Conservation (phyloP, 2,329 filamentous ascomycete genomes). For the Aplosporella prunicola region DNA sequence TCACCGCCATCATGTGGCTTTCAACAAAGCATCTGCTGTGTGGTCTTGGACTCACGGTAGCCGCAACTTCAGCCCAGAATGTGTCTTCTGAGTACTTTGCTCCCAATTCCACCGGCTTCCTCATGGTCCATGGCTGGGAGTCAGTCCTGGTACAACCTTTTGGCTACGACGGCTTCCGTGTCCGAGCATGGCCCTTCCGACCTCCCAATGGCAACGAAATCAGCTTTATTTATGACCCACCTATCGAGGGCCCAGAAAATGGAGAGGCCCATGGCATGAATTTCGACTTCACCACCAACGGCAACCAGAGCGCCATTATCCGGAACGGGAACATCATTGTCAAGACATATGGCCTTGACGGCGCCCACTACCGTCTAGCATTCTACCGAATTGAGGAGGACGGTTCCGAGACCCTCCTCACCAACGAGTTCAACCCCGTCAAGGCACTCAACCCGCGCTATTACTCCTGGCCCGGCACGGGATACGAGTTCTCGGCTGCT, state of each 20-base stretch:
- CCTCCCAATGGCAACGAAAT: constrained; percentile 28
- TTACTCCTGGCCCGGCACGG: constrained; percentile 26
- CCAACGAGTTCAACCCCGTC: constrained; percentile 25
- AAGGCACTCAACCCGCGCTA: constrained; percentile 29
- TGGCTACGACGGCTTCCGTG: constrained; percentile 32
- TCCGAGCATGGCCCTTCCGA: constrained; percentile 31
- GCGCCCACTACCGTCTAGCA: constrained; percentile 25
- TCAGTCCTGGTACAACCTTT: constrained; percentile 31
- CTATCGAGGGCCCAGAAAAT: constrained; percentile 29
- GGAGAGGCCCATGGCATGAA: constrained; percentile 23
- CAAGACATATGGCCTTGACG: constrained; percentile 24
- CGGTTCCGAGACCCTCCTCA: constrained; percentile 28
- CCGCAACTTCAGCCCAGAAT: constrained; percentile 1
- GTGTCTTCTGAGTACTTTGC: constrained; percentile 11
- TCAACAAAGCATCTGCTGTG: neutral
- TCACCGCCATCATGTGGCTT: neutral
- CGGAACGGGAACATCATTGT: constrained; percentile 31
- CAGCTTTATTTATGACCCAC: constrained; percentile 32
- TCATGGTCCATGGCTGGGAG: constrained; percentile 31
- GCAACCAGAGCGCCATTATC: constrained; percentile 21
- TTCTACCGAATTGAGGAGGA: constrained; percentile 28
- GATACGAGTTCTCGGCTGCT: constrained; percentile 27
- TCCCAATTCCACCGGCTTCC: constrained; percentile 21
- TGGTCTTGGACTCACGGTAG: neutral
- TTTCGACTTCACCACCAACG: constrained; percentile 25